Base-by-base conservation (phyloP, 1,284 basidiomycete species). In the Coriolopsis trogii region DNA sequence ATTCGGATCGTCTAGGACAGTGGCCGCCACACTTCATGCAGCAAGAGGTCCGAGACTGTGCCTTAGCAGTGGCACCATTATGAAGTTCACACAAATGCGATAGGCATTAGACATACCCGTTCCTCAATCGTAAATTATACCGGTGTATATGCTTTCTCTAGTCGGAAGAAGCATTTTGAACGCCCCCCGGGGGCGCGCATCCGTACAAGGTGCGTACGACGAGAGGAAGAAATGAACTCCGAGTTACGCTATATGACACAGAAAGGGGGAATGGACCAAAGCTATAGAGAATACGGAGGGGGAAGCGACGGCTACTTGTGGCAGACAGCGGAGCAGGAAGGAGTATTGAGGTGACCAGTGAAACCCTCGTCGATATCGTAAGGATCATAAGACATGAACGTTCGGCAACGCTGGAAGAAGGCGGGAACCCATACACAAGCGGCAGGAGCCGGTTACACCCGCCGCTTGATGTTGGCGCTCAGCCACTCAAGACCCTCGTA, bases 401-500 rank as follows among this genome's bases (percentile, higher is more conserved):
- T 56, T 72, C 67, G 52, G 61, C 67, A 66, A 67, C 67, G 63
- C 70, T 66, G 67, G n/a, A n/a, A n/a, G n/a, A 67, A 59, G 59
- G 59, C 62, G 58, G 45, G 36, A 58, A 63, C 55, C 59, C 58
- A 58, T 53, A 49, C 34, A 55, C 58, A 47, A 58, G 55, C 53
- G 49, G 45, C 49, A 55, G 59, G 41, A 55, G 61, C 59, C 72
- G 28, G 51, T 83, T 81, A 89, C 74, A 79, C 79, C 69, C 89
- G 85, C 70, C 87, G 83, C 78, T 91, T 91, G 77, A 93, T 89
- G 81, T 94, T 94, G 63, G 84, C 82, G 68, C 88, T 91, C 81
- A 94, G 77, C 93, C 93, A 96, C 77, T 97, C 94, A 63, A 97
- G 81, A 76, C 96, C 96, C 79, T 99, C 97, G 75, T 99, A 99